Evolutionary conservation across 1,284 basidiomycete species (phyloP).

Genomic region (Heimioporus retisporus): DNA sequence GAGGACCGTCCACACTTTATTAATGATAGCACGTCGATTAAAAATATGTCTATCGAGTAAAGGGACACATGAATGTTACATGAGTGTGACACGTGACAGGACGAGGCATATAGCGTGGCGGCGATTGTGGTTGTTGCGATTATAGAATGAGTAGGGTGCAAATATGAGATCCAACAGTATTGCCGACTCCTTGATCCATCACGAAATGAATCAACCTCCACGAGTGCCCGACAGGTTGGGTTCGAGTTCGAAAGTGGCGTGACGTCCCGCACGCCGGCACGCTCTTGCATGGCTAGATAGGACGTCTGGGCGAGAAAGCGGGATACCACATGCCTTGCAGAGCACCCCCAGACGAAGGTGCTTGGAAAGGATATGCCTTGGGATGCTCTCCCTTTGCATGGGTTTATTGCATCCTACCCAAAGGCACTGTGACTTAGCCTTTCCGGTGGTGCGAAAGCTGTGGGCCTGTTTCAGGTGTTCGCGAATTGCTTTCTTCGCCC

Average conservation of each 20-base stretch:
- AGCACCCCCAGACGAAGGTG: conserved; percentile 22
- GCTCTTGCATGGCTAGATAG: conserved; percentile 15
- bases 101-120: too few species aligned
- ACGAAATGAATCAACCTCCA: too few species aligned
- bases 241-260: not conserved
- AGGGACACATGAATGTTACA: too few species aligned
- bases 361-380: conserved; percentile 26
- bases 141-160: too few species aligned
- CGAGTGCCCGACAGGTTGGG: not conserved
- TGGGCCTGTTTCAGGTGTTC: conserved; percentile 27
- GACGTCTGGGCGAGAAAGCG: conserved; percentile 35
- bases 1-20: too few species aligned
- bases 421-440: conserved; percentile 8
- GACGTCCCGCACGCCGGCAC: conserved; percentile 15
- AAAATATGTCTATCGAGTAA: too few species aligned
- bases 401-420: conserved; percentile 18
- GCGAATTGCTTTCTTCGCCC: conserved; percentile 18
- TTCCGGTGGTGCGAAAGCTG: conserved; percentile 14
- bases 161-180: too few species aligned
- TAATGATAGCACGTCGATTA: too few species aligned
- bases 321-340: conserved; percentile 18
- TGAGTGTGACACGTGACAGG: too few species aligned
- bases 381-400: conserved; percentile 30
- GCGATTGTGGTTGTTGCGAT: too few species aligned
- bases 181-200: too few species aligned